Base-by-base conservation (phyloP, 148 eudicot genomes). In the Rhododendron molle region DNA sequence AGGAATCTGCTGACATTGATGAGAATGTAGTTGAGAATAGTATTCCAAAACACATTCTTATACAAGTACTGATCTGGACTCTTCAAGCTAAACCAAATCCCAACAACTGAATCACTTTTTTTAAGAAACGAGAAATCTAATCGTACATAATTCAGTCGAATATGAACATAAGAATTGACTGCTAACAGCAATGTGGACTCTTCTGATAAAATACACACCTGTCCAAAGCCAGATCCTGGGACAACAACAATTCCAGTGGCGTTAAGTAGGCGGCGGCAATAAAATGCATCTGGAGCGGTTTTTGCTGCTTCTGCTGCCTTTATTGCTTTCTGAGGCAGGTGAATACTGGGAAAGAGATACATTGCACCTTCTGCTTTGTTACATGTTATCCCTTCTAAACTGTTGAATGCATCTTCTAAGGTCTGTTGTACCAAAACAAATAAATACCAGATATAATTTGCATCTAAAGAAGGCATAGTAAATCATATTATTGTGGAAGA, bases 331-430 rank as follows among this genome's bases (percentile, higher is more conserved):
- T 92, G 80, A 26, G 98, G 94, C 69, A 95, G 92, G 23, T 86
- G 84, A 80, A 96, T 83, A 34, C 96, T 90, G 26, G 99, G 99
- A 52, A 96, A 96, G 40, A 97, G 93, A 89, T 97, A 94, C 98
- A 97, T 97, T 76, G 99, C 98, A 60, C 99, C 99, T 89, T 97
- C 99, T 21, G 99, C 92, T 90, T 89, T 90, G 90, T 97, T 95
- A 93, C 98, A 97, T 20, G 96, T 92, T 67, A 96, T 86, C 1
- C 99, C 99, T 90, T 97, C 99, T 86, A 95, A 91, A 81, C 91
- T 88, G 85, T 94, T 94, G 50, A 97, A 84, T 80, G 94, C 99
- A 78, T 93, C 98, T 91, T 95, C 98, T 49, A 95, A 91, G 32
- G 90, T 89, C 99, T 97, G 90, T 71, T 30, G 43, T 30, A 79